These are phyloP conservation scores for Beauveria rudraprayagi DNA, from an alignment of 2,329 filamentous ascomycete species.

Conservation along the genomic window DNA sequence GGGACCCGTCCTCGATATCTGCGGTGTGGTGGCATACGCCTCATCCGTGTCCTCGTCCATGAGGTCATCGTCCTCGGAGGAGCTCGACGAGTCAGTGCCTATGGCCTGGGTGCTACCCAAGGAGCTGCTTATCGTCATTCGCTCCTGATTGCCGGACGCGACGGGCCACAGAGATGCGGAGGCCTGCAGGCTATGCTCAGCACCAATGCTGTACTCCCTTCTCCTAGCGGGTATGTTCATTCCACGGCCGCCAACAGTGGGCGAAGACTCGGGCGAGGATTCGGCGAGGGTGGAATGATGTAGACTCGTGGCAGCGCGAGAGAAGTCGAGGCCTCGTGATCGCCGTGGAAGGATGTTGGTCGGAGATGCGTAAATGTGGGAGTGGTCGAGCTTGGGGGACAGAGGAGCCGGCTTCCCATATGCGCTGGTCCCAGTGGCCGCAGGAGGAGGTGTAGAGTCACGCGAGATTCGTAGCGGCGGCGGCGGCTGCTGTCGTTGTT, in stretches of 20 bases:
- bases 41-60: conserved; percentile 75
- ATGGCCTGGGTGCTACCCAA: conserved; percentile 64
- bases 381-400: conserved; percentile 78
- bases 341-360: conserved; percentile 81
- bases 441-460: conserved; percentile 28
- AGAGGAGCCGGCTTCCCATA: conserved; percentile 55
- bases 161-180: conserved; percentile 66
- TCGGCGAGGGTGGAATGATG: conserved; percentile 94
- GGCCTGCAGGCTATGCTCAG: conserved; percentile 45
- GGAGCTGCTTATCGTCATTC: conserved; percentile 68
- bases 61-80: conserved; percentile 59
- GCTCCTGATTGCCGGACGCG: conserved; percentile 62
- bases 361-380: conserved; percentile 78
- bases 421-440: conserved; percentile 22
- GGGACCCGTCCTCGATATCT: conserved; percentile 40
- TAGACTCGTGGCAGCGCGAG: conserved; percentile 83
- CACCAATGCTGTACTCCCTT: conserved; percentile 37
- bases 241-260: conserved; percentile 58
- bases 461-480: conserved; percentile 15
- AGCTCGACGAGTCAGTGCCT: conserved; percentile 70
- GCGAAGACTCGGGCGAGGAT: conserved; percentile 83
- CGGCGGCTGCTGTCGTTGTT: conserved; percentile 9
- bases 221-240: conserved; percentile 54
- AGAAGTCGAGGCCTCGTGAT: conserved; percentile 87
- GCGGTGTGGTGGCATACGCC: conserved; percentile 74